A percentile compares a stretch with the other conserved stretches of the same genome.
These are phyloP conservation scores for Rutstroemia sp. DNA, from an alignment of 2,329 filamentous ascomycete genomes.

Conservation along the genomic window DNA sequence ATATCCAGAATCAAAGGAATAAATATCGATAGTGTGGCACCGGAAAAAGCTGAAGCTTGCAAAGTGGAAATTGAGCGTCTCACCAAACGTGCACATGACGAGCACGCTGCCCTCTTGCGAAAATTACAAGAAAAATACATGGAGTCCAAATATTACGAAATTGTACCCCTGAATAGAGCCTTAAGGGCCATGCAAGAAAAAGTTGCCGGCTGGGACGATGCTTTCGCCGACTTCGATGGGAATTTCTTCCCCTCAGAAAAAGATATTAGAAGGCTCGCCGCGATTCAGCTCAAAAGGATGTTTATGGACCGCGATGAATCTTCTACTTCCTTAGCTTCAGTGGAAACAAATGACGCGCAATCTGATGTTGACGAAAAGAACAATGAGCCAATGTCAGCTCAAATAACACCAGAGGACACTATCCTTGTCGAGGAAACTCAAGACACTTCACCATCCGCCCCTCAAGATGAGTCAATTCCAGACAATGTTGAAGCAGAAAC, in stretches of 20 bases:
- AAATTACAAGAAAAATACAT: constrained; percentile 88
- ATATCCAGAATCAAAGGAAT: constrained; percentile 79
- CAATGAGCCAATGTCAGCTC: constrained; percentile 18
- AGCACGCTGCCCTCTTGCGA: constrained; percentile 65
- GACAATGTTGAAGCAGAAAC: neutral
- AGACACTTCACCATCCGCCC: constrained; percentile 55
- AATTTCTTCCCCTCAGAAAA: constrained; percentile 93
- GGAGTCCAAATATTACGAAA: constrained; percentile 91
- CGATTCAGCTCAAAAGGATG: constrained; percentile 87
- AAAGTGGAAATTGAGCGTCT: constrained; percentile 73
- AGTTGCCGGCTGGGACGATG: constrained; percentile 86
- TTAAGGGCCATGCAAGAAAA: constrained; percentile 88
- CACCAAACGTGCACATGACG: constrained; percentile 72
- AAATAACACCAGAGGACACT: constrained; percentile 35
- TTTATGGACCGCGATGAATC: constrained; percentile 81
- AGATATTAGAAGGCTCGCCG: constrained; percentile 86
- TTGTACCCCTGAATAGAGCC: constrained; percentile 85
- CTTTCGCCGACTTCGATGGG: constrained; percentile 83
- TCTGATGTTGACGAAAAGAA: constrained; percentile 41
- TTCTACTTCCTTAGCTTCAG: constrained; percentile 63
- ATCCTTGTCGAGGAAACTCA: constrained; percentile 59
- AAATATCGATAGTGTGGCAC: constrained; percentile 81
- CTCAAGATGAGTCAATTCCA: constrained; percentile 43
- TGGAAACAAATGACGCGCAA: constrained; percentile 53
- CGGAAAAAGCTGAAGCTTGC: constrained; percentile 79